These are phyloP conservation scores for Tuber calosporum DNA, from an alignment of 495 filamentous ascomycete genomes.

Conservation along the genomic window DNA sequence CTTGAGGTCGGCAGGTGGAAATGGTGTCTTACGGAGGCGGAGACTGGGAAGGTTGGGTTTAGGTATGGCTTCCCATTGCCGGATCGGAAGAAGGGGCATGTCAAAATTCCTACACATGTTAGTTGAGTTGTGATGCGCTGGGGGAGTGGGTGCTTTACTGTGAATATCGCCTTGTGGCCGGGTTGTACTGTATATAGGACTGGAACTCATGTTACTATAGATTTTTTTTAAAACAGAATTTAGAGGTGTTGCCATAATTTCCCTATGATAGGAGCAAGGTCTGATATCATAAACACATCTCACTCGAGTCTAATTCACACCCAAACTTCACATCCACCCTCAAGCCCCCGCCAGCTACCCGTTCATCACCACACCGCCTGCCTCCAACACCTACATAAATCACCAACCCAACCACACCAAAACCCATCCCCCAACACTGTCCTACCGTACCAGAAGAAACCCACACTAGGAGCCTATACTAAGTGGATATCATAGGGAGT, in stretches of 20 bases:
- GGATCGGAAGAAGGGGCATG: slow-evolving; percentile 64
- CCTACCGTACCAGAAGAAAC: neutral
- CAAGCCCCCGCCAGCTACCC: neutral
- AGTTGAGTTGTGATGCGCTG: slow-evolving; percentile 33
- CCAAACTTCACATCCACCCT: neutral
- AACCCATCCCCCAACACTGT: neutral
- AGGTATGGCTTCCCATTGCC: slow-evolving; percentile 63
- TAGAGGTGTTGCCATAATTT: neutral
- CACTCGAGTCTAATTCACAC: neutral
- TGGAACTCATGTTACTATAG: neutral
- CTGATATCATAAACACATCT: neutral
- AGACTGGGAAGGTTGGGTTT: slow-evolving; percentile 56
- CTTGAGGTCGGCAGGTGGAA: slow-evolving; percentile 61
- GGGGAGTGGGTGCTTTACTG: slow-evolving; percentile 7
- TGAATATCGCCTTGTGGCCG: neutral
- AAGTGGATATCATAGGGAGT: neutral
- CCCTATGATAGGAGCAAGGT: neutral
- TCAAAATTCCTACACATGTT: slow-evolving; percentile 65
- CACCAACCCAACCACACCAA: neutral
- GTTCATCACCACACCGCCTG: neutral
- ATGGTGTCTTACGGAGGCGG: slow-evolving; percentile 69
- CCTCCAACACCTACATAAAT: neutral
- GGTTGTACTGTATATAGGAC: neutral
- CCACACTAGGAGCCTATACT: neutral
- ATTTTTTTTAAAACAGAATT: neutral